These are phyloP conservation scores for Ophiosphaerella narmari DNA, from an alignment of 2,329 filamentous ascomycete species.

Conservation along the genomic window DNA sequence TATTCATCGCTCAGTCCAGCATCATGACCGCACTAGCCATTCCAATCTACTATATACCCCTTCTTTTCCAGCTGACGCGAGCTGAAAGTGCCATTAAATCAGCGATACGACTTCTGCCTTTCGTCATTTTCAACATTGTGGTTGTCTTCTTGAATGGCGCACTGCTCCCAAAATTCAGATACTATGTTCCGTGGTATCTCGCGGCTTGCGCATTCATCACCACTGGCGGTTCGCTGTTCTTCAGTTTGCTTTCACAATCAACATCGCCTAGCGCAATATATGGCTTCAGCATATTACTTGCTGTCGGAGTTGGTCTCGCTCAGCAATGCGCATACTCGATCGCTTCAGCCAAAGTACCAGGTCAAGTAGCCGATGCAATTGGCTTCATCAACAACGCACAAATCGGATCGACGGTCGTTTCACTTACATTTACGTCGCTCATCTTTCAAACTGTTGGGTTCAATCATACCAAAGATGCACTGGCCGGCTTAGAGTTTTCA, in stretches of 20 bases:
- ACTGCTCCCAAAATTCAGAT: constrained; percentile 16
- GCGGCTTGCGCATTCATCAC: constrained; percentile 40
- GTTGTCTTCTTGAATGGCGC: constrained; percentile 22
- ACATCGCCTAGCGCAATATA: constrained; percentile 21
- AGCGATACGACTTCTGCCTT: constrained; percentile 30
- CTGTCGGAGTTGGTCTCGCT: constrained; percentile 19
- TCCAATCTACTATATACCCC: constrained; percentile 29
- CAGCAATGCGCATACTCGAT: constrained; percentile 25
- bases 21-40: constrained; percentile 46
- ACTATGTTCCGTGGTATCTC: constrained; percentile 30
- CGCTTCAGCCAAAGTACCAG: constrained; percentile 9
- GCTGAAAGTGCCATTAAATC: constrained; percentile 20
- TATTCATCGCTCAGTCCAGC: constrained; percentile 7
- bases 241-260: constrained; percentile 10
- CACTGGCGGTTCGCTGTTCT: constrained; percentile 43
- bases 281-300: constrained; percentile 26
- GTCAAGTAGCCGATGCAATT: constrained; percentile 18
- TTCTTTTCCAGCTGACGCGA: constrained; percentile 34
- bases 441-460: constrained; percentile 37
- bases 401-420: constrained; percentile 26
- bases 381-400: constrained; percentile 30
- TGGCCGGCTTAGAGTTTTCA: constrained; percentile 14
- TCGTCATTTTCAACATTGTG: constrained; percentile 23
- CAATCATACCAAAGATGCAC: constrained; percentile 12
- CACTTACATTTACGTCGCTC: constrained; percentile 26